These are phyloP conservation scores for Arctium minus DNA, from an alignment of 129 eudicot species.

Conservation along the genomic window DNA sequence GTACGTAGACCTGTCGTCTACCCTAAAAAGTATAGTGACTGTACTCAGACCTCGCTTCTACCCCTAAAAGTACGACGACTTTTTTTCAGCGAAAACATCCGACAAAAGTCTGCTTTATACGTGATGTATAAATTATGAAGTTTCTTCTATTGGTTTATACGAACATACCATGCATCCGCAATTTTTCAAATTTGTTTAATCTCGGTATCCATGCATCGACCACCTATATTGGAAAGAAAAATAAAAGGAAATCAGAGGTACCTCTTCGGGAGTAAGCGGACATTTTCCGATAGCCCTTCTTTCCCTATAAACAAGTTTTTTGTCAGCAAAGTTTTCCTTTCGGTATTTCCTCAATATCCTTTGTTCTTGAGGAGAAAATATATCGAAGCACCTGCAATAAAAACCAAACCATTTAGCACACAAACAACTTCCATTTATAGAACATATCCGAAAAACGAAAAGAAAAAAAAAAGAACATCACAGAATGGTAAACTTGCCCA, in stretches of 20 bases:
- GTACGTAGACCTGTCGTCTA: too few relatives aligned
- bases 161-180: not conserved
- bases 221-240: not conserved
- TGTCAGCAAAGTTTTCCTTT: slow-evolving; percentile 73
- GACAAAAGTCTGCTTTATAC: not conserved
- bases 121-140: not conserved
- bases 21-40: too few relatives aligned
- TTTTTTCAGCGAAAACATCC: not conserved
- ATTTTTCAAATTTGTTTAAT: not conserved
- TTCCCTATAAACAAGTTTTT: slow-evolving; percentile 66
- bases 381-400: slow-evolving; percentile 82
- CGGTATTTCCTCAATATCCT: slow-evolving; percentile 60
- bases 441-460: not conserved
- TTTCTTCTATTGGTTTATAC: not conserved
- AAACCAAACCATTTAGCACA: slow-evolving; percentile 13
- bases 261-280: slow-evolving; percentile 98
- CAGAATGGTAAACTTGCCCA: slow-evolving; percentile 51
- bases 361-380: slow-evolving; percentile 76
- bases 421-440: not conserved
- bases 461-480: not conserved
- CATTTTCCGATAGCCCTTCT: slow-evolving; percentile 96
- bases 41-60: too few relatives aligned
- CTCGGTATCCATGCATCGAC: not conserved
- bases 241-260: slow-evolving; percentile 12
- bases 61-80: not conserved